Percentiles rank a stretch among this genome's conserved stretches.
These are phyloP conservation scores for Anthracocystis walkeri DNA, from an alignment of 1,284 basidiomycete species.

Conservation along the genomic window DNA sequence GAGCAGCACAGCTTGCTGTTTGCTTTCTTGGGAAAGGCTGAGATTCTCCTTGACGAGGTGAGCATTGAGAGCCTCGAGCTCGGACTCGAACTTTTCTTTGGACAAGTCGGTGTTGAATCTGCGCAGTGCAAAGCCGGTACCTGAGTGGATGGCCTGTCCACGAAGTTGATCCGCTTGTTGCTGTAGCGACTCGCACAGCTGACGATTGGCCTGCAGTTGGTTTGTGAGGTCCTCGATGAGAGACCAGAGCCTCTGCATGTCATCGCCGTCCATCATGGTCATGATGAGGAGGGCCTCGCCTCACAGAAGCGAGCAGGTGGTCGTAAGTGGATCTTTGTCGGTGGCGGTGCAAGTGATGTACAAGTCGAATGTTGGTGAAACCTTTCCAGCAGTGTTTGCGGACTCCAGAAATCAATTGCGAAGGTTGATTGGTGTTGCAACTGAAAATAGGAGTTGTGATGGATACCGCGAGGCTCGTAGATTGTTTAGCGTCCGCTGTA, in stretches of 20 bases:
- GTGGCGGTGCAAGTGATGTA: no score
- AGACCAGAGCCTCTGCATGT: constrained; percentile 64
- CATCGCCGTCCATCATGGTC: constrained; percentile 61
- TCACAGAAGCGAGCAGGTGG: background rate
- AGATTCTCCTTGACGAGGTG: constrained; percentile 95
- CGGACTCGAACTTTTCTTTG: constrained; percentile 93
- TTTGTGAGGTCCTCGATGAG: constrained; percentile 66
- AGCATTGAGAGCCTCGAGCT: constrained; percentile 88
- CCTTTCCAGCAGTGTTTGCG: background rate
- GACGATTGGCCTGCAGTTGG: constrained; percentile 87
- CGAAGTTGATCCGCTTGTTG: constrained; percentile 78
- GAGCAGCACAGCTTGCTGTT: constrained; percentile 85
- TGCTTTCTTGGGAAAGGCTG: constrained; percentile 89
- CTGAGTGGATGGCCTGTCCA: constrained; percentile 79
- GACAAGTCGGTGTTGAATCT: constrained; percentile 93
- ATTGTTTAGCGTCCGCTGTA: no score
- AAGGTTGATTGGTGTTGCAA: no score
- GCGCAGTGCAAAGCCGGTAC: constrained; percentile 83
- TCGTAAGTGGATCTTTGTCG: no score
- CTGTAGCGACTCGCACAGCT: constrained; percentile 80
- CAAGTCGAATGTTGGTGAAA: no score
- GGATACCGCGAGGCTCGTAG: no score
- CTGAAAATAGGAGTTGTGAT: no score
- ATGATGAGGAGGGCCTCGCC: constrained; percentile 22
- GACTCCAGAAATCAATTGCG: no score